Conservation (phyloP, 2,329 filamentous ascomycete genomes). For the Diaporthe sp. region DNA sequence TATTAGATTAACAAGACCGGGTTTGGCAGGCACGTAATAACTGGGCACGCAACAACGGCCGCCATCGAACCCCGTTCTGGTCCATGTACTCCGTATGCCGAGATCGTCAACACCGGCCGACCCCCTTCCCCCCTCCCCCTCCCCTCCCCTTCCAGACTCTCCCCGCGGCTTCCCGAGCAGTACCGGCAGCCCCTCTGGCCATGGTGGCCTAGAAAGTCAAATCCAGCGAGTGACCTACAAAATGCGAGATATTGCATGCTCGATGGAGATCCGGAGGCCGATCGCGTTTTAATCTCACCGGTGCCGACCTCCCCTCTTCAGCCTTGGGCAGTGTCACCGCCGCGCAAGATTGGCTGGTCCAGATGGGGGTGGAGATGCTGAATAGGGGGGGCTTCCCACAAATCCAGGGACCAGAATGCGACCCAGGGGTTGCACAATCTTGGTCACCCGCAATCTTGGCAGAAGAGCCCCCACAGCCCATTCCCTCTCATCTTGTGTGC, state of each 20-base stretch:
- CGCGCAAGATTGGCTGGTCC: slow-evolving; percentile 27
- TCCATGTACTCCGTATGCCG: slow-evolving; percentile 27
- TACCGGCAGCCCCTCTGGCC: slow-evolving; percentile 7
- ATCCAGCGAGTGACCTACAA: slow-evolving; percentile 17
- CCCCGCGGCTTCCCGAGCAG: neutral
- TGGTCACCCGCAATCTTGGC: slow-evolving; percentile 32
- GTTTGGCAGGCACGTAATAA: slow-evolving; percentile 13
- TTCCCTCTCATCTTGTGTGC: slow-evolving; percentile 35
- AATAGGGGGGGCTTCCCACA: slow-evolving; percentile 36
- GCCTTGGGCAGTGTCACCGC: slow-evolving; percentile 20
- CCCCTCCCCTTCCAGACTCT: neutral
- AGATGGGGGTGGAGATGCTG: slow-evolving; percentile 30
- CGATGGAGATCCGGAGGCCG: slow-evolving; percentile 34
- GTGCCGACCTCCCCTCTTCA: slow-evolving; percentile 26
- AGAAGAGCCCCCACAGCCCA: slow-evolving; percentile 31
- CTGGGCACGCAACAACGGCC: slow-evolving; percentile 16
- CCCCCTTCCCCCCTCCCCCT: slow-evolving; percentile 5
- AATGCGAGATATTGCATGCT: slow-evolving; percentile 20
- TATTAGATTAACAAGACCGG: slow-evolving; percentile 26
- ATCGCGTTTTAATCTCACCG: slow-evolving; percentile 36
- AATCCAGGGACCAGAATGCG: slow-evolving; percentile 36
- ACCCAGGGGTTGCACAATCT: slow-evolving; percentile 31
- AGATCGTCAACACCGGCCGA: slow-evolving; percentile 27
- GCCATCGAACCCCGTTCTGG: slow-evolving; percentile 23
- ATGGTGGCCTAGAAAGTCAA: slow-evolving; percentile 3